These are phyloP conservation scores for Colletotrichum lentis DNA, from an alignment of 2,329 filamentous ascomycete species.

Conservation along the genomic window DNA sequence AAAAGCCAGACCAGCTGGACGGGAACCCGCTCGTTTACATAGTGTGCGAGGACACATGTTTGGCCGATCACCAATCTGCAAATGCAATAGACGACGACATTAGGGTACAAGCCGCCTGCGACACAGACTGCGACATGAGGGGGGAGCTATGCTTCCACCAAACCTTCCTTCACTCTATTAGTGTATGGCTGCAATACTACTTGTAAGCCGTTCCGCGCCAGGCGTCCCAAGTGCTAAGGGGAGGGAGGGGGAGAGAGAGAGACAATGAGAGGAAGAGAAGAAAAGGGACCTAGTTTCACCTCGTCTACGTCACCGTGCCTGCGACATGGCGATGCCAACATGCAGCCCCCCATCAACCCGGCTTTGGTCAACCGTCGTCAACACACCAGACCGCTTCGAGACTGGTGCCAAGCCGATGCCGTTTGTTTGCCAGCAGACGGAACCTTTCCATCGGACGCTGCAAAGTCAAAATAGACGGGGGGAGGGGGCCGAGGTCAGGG, in stretches of 20 bases:
- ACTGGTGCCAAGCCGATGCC: neutral
- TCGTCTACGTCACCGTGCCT: slow-evolving; percentile 34
- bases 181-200: neutral
- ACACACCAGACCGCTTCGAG: neutral
- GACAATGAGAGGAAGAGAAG: too few relatives aligned
- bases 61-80: neutral
- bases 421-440: too few relatives aligned
- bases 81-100: neutral
- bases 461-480: neutral
- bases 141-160: slow-evolving; percentile 1
- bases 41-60: neutral
- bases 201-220: neutral
- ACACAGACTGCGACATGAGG: neutral
- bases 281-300: slow-evolving; percentile 10
- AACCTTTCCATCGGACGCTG: neutral
- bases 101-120: neutral
- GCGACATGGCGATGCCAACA: slow-evolving; percentile 23
- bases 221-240: too few relatives aligned
- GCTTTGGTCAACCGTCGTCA: neutral
- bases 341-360: neutral
- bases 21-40: slow-evolving; percentile 17
- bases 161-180: neutral
- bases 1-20: neutral
- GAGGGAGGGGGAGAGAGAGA: neutral
- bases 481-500: neutral